Evolutionary conservation across 306 rosid species (phyloP).

Genomic region (Quercus aquifolioides): DNA sequence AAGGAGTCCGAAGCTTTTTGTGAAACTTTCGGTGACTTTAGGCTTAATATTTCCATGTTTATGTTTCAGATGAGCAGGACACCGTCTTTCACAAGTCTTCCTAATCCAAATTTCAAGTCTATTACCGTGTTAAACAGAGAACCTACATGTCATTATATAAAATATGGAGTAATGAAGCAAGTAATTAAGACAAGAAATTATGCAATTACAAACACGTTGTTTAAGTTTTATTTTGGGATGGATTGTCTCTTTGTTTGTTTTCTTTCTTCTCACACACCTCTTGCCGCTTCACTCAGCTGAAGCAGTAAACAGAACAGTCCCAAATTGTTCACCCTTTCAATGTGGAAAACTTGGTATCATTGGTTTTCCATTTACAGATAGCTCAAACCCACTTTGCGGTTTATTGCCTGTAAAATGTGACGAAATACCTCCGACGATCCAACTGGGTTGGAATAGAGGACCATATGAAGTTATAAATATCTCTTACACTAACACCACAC

Average conservation of each 20-base stretch:
- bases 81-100: no score
- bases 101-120: no score
- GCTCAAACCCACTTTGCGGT: neutral
- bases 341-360: neutral
- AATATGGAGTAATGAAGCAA: no score
- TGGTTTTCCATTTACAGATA: neutral
- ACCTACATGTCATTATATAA: no score
- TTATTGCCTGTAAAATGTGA: neutral
- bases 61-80: no score
- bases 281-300: neutral
- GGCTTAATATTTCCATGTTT: no score
- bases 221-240: neutral
- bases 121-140: no score
- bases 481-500: neutral
- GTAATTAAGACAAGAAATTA: no score
- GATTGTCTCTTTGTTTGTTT: neutral
- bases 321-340: neutral
- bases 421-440: neutral
- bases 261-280: neutral
- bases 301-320: constrained; percentile 1
- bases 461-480: neutral
- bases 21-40: no score
- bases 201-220: no score
- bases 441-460: neutral
- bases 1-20: no score